phyloP scores from a whole-genome alignment of 2,329 filamentous ascomycete genomes.

The Phoma sp. region DNA sequence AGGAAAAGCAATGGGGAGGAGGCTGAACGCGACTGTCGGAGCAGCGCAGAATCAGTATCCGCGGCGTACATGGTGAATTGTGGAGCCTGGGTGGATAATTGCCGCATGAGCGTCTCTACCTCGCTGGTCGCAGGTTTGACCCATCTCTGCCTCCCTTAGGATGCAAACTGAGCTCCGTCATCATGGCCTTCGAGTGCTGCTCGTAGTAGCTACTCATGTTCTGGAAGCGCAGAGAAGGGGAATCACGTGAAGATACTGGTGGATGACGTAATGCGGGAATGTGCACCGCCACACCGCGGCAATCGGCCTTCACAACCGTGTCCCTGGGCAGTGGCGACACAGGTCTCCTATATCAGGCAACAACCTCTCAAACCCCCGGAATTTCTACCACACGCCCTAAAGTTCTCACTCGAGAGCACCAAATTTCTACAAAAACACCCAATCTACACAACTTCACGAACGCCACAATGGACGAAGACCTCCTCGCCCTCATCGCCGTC shows the following conservation, averaged over 20 bases:
- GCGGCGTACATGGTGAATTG: neutral
- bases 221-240: neutral
- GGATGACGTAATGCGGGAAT: slow-evolving; percentile 15
- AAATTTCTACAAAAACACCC: neutral
- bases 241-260: slow-evolving; percentile 1
- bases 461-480: slow-evolving; percentile 37
- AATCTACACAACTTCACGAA: neutral
- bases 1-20: neutral
- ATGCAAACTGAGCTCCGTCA: no score
- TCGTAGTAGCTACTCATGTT: neutral
- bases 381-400: neutral
- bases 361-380: neutral
- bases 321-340: slow-evolving; percentile 16
- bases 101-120: neutral
- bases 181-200: neutral
- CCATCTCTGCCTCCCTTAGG: no score
- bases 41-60: slow-evolving; percentile 1
- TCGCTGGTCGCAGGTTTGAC: no score
- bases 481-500: slow-evolving; percentile 31
- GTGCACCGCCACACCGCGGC: slow-evolving; percentile 13
- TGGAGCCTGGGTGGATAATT: neutral
- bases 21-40: neutral
- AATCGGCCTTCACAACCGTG: slow-evolving; percentile 9
- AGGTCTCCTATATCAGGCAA: slow-evolving; percentile 19
- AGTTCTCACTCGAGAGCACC: neutral